phyloP scores from a whole-genome alignment of 345 rosid genomes.

The Eucalyptus guilfoylei region DNA sequence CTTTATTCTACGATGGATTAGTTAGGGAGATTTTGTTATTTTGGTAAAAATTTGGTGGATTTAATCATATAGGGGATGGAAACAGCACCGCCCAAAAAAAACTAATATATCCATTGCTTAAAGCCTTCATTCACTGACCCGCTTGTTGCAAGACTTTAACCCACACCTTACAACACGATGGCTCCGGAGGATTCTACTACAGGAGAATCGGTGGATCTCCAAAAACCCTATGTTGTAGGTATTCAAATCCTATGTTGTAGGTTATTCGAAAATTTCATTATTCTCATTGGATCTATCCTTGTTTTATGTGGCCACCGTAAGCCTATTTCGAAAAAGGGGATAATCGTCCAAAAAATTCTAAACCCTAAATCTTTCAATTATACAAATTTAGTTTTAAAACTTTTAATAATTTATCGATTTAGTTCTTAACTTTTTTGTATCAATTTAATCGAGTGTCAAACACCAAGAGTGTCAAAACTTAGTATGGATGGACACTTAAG shows the following conservation, averaged over 20 bases:
- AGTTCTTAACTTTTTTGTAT: background rate
- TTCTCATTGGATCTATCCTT: background rate
- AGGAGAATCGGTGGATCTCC: background rate
- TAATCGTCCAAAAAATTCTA: background rate
- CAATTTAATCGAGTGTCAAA: too few relatives aligned
- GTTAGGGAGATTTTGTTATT: background rate
- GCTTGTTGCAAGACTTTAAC: background rate
- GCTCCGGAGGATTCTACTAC: background rate
- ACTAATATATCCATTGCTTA: background rate
- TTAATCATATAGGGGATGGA: background rate
- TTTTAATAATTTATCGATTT: too few relatives aligned
- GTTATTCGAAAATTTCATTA: background rate
- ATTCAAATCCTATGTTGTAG: background rate
- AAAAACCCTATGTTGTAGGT: background rate
- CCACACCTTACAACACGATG: background rate
- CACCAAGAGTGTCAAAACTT: too few relatives aligned
- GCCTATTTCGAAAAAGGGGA: background rate
- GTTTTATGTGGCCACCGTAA: background rate
- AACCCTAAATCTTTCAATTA: background rate
- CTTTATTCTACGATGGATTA: background rate
- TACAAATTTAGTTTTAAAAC: too few relatives aligned
- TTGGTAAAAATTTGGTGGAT: background rate
- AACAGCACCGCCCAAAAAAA: background rate
- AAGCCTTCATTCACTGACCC: background rate
- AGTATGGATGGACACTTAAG: too few relatives aligned